Percentiles rank a stretch among this genome's conserved stretches.
These are phyloP conservation scores for Lentinula sp. DNA, from an alignment of 768 basidiomycete genomes.

Conservation along the genomic window DNA sequence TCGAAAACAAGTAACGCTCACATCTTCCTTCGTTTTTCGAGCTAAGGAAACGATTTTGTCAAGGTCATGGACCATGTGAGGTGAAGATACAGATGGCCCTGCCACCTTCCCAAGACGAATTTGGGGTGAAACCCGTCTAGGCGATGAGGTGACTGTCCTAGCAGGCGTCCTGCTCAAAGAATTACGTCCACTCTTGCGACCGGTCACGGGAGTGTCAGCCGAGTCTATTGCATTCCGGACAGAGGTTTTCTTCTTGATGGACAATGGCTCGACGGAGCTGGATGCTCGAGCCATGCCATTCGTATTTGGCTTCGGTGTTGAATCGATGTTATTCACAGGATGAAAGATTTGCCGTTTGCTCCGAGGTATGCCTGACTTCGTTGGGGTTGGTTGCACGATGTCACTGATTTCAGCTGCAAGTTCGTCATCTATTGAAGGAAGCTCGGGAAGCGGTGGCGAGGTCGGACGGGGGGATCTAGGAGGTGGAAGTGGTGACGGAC, in stretches of 20 bases:
- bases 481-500: conserved; percentile 62
- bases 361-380: conserved; percentile 51
- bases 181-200: conserved; percentile 23
- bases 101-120: conserved; percentile 31
- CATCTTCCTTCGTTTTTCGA: conserved; percentile 60
- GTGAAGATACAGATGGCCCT: conserved; percentile 19
- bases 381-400: conserved; percentile 20
- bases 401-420: conserved; percentile 30
- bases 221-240: conserved; percentile 31
- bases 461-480: conserved; percentile 30
- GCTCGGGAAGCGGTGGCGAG: conserved; percentile 19
- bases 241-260: conserved; percentile 81
- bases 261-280: conserved; percentile 63
- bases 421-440: conserved; percentile 42
- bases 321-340: conserved; percentile 44
- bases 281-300: conserved; percentile 23
- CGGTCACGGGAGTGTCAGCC: conserved; percentile 26
- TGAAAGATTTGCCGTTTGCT: conserved; percentile 68
- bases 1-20: conserved; percentile 26
- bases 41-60: conserved; percentile 44
- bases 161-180: conserved; percentile 36
- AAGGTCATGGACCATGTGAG: conserved; percentile 27
- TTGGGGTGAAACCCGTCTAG: conserved; percentile 52
- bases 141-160: conserved; percentile 31
- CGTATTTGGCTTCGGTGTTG: conserved; percentile 39